A percentile compares a stretch with the other conserved stretches of the same genome.
Conservation (phyloP, 495 filamentous ascomycete species). For the Cryomyces minteri region DNA sequence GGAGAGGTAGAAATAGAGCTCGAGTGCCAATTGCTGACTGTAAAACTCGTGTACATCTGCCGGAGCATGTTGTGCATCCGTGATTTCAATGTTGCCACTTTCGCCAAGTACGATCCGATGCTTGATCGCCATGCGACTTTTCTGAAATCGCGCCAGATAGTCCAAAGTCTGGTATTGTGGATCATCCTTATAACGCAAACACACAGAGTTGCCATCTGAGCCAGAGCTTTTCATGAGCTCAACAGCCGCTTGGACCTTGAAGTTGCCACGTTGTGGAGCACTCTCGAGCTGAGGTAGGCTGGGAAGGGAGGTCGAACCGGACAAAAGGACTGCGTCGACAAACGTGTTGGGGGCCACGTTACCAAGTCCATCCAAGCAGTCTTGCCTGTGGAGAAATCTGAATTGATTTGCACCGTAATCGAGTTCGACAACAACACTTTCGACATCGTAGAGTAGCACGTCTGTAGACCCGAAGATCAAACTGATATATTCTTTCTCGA, state of each 20-base stretch:
- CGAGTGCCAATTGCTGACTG: slow-evolving; percentile 72
- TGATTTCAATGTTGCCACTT: slow-evolving; percentile 53
- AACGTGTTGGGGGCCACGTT: slow-evolving; percentile 54
- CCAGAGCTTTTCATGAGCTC: slow-evolving; percentile 45
- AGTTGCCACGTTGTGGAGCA: slow-evolving; percentile 25
- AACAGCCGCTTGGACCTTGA: slow-evolving; percentile 46
- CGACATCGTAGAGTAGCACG: slow-evolving; percentile 68
- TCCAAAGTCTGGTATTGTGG: slow-evolving; percentile 45
- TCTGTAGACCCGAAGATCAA: slow-evolving; percentile 77
- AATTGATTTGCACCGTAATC: slow-evolving; percentile 50
- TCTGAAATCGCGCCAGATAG: slow-evolving; percentile 72
- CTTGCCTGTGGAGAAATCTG: slow-evolving; percentile 50
- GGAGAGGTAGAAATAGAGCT: slow-evolving; percentile 83
- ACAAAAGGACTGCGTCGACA: slow-evolving; percentile 63
- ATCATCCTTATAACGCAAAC: slow-evolving; percentile 53
- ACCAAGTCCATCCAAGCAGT: slow-evolving; percentile 49
- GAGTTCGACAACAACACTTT: slow-evolving; percentile 63
- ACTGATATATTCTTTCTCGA: slow-evolving; percentile 48
- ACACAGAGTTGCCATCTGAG: slow-evolving; percentile 40
- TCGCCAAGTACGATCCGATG: slow-evolving; percentile 68
- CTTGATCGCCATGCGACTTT: slow-evolving; percentile 64
- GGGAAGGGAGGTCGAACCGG: slow-evolving; percentile 63
- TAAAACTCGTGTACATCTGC: slow-evolving; percentile 76
- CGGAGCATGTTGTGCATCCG: slow-evolving; percentile 50
- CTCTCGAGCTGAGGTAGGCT: slow-evolving; percentile 58